Percentiles rank a stretch among this genome's conserved stretches.
phyloP scores from a whole-genome alignment of 2,329 filamentous ascomycete species.

The Zelopaecilomyces penicillatus region DNA sequence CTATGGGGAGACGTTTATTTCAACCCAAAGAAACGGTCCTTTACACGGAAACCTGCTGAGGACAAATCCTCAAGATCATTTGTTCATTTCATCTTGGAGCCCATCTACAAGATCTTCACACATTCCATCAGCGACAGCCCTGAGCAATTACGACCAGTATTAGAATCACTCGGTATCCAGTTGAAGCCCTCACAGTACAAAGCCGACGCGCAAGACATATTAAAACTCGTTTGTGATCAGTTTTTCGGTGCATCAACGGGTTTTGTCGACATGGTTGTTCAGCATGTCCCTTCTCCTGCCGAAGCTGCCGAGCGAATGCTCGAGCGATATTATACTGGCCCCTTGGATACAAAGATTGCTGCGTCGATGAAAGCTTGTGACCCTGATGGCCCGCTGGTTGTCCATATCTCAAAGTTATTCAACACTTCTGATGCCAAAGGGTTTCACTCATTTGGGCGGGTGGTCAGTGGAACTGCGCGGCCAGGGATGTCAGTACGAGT shows the following conservation, averaged over 20 bases:
- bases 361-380: constrained; percentile 74
- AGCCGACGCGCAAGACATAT: constrained; percentile 77
- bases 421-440: constrained; percentile 82
- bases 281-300: constrained; percentile 80
- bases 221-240: constrained; percentile 85
- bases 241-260: constrained; percentile 88
- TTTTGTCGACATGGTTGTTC: constrained; percentile 91
- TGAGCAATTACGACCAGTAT: constrained; percentile 69
- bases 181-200: constrained; percentile 91
- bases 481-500: constrained; percentile 80
- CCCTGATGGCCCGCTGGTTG: constrained; percentile 81
- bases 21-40: constrained; percentile 82
- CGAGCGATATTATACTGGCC: constrained; percentile 86
- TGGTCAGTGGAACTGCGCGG: constrained; percentile 83
- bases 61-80: constrained; percentile 77
- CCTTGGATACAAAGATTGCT: constrained; percentile 72
- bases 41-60: constrained; percentile 80
- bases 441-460: constrained; percentile 83
- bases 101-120: constrained; percentile 95
- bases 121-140: constrained; percentile 89
- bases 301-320: constrained; percentile 70
- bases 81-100: constrained; percentile 89
- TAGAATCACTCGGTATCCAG: constrained; percentile 70
- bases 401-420: constrained; percentile 90
- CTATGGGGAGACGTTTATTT: constrained; percentile 97